phyloP scores from a whole-genome alignment of 495 filamentous ascomycete species.

The Aspergillus panamensis region DNA sequence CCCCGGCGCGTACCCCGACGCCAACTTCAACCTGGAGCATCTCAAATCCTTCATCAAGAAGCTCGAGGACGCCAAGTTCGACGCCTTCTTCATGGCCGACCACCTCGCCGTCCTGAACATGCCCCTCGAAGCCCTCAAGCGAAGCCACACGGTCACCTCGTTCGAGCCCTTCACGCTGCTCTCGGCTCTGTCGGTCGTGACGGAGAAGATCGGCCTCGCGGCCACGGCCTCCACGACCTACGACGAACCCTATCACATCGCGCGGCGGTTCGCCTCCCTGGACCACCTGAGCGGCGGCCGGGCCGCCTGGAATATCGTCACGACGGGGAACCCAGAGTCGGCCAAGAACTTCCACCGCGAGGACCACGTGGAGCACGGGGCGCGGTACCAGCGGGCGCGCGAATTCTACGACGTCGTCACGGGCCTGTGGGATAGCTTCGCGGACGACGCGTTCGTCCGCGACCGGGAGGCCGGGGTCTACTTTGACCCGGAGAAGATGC shows the following conservation, averaged over 20 bases:
- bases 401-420: constrained; percentile 41
- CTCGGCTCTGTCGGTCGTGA: constrained; percentile 45
- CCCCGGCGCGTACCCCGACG: constrained; percentile 51
- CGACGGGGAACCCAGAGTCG: constrained; percentile 38
- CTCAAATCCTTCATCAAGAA: constrained; percentile 52
- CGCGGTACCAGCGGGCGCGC: constrained; percentile 38
- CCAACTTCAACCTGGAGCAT: constrained; percentile 57
- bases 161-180: constrained; percentile 49
- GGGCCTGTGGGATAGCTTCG: constrained; percentile 51
- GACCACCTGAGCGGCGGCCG: constrained; percentile 61
- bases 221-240: constrained; percentile 60
- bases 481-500: constrained; percentile 47
- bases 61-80: constrained; percentile 57
- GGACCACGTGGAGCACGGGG: constrained; percentile 35
- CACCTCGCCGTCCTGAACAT: constrained; percentile 57
- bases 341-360: constrained; percentile 37
- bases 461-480: constrained; percentile 46
- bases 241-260: constrained; percentile 62
- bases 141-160: constrained; percentile 56
- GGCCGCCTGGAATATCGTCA: constrained; percentile 42
- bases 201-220: constrained; percentile 47
- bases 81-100: constrained; percentile 62
- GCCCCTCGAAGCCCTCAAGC: constrained; percentile 54
- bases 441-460: constrained; percentile 51
- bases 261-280: constrained; percentile 56